A percentile compares a stretch with the other conserved stretches of the same genome.
Evolutionary conservation across 2,329 filamentous ascomycete species (phyloP).

Genomic region (Grosmannia serpens): DNA sequence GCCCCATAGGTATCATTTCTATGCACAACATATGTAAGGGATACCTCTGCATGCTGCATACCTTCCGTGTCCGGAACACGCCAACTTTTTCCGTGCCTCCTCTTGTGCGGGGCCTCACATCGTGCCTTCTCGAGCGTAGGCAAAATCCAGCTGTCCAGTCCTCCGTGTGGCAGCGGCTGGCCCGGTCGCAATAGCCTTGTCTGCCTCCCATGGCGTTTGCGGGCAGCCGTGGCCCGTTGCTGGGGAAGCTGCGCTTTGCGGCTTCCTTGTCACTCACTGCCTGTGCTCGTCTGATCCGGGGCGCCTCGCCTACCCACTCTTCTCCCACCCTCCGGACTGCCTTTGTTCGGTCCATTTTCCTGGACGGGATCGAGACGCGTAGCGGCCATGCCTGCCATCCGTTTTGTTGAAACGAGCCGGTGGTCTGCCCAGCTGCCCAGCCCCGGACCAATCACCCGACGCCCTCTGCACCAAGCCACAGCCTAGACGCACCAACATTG

Average conservation of each 20-base stretch:
- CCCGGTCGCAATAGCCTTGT: no score
- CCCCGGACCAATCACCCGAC: neutral
- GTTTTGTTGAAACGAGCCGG: neutral
- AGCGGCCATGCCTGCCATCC: no score
- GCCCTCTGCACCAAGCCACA: no score
- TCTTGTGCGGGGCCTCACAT: neutral
- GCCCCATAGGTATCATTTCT: neutral
- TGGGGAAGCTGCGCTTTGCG: no score
- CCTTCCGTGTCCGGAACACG: slow-evolving; percentile 3
- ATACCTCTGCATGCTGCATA: neutral
- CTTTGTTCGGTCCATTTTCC: neutral
- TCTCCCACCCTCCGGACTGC: no score
- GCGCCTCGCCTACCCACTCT: no score
- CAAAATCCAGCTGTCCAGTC: no score
- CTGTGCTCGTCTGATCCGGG: no score
- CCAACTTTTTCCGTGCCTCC: neutral
- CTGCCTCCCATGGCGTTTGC: no score
- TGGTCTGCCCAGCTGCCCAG: neutral
- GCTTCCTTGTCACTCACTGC: no score
- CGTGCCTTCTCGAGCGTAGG: neutral
- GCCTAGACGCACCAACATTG: neutral
- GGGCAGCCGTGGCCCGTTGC: no score
- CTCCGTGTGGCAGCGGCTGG: no score
- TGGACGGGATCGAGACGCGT: neutral
- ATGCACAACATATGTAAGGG: neutral